Percentiles rank a stretch among this genome's conserved stretches.
phyloP scores from a whole-genome alignment of 2,329 filamentous ascomycete species.

The Fusarium sp. region DNA sequence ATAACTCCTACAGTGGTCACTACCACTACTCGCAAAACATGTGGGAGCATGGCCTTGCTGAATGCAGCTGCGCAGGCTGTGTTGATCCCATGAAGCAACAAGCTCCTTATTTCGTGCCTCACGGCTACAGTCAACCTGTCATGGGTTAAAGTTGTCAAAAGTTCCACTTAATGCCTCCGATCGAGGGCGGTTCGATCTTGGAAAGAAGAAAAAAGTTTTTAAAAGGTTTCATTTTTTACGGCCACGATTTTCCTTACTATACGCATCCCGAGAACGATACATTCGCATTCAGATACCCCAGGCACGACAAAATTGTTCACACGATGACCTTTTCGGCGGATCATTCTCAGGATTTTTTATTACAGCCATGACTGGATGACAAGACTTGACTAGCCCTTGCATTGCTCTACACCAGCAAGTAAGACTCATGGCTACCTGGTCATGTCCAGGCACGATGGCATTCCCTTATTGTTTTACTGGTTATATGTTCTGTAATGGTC shows the following conservation, averaged over 20 bases:
- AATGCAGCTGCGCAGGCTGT: constrained; percentile 63
- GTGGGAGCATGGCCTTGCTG: constrained; percentile 64
- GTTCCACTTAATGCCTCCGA: constrained; percentile 37
- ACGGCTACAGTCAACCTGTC: constrained; percentile 65
- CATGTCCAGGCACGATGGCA: constrained; percentile 14
- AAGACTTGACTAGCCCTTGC: neutral
- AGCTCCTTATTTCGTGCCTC: constrained; percentile 59
- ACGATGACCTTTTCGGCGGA: constrained; percentile 46
- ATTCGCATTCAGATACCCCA: constrained; percentile 56
- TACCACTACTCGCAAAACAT: constrained; percentile 59
- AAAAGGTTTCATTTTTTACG: constrained; percentile 46
- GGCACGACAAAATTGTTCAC: constrained; percentile 52
- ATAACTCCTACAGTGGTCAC: constrained; percentile 55
- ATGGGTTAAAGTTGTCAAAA: constrained; percentile 57
- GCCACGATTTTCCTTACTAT: constrained; percentile 49
- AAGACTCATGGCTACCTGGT: neutral
- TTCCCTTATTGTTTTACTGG: constrained; percentile 36
- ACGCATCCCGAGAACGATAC: constrained; percentile 50
- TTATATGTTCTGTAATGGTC: constrained; percentile 52
- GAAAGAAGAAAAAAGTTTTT: constrained; percentile 46
- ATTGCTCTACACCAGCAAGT: neutral
- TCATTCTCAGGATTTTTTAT: constrained; percentile 43
- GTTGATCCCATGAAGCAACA: constrained; percentile 60
- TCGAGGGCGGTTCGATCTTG: constrained; percentile 34
- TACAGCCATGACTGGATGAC: constrained; percentile 29